Conservation (phyloP, 768 basidiomycete genomes). For the Pholiota microspora region DNA sequence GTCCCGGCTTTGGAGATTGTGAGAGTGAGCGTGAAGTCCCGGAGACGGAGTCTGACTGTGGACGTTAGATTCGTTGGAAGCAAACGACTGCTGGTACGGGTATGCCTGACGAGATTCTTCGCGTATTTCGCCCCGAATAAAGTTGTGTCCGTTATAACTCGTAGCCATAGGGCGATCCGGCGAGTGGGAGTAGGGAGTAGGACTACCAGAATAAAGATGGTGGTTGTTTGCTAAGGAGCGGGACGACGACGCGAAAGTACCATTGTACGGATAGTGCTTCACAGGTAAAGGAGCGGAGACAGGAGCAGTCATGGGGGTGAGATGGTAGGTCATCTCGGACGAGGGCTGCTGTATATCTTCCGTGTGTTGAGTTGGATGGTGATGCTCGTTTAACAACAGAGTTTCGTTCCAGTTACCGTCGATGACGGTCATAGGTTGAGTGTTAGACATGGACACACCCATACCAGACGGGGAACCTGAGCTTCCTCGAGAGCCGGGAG, state of each 20-base stretch:
- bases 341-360: background rate
- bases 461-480: conserved; percentile 63
- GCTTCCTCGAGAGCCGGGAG: conserved; percentile 52
- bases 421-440: conserved; percentile 43
- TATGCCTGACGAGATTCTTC: conserved; percentile 45
- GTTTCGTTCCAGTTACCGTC: conserved; percentile 58
- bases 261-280: conserved; percentile 45
- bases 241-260: conserved; percentile 39
- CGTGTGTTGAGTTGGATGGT: conserved; percentile 15
- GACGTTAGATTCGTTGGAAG: conserved; percentile 33
- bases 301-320: conserved; percentile 24
- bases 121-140: conserved; percentile 44
- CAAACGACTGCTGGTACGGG: conserved; percentile 52
- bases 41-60: conserved; percentile 40
- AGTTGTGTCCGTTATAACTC: conserved; percentile 46
- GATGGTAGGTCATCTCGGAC: conserved; percentile 22
- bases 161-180: conserved; percentile 48
- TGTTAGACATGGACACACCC: conserved; percentile 41
- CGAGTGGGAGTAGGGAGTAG: conserved; percentile 45
- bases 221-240: conserved; percentile 38
- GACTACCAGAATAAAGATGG: conserved; percentile 33
- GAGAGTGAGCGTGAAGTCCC: conserved; percentile 33
- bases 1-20: conserved; percentile 38
- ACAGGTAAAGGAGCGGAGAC: conserved; percentile 46
- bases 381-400: conserved; percentile 43